phyloP scores from a whole-genome alignment of 1,284 basidiomycete genomes.

The Rhodotorula sp. region DNA sequence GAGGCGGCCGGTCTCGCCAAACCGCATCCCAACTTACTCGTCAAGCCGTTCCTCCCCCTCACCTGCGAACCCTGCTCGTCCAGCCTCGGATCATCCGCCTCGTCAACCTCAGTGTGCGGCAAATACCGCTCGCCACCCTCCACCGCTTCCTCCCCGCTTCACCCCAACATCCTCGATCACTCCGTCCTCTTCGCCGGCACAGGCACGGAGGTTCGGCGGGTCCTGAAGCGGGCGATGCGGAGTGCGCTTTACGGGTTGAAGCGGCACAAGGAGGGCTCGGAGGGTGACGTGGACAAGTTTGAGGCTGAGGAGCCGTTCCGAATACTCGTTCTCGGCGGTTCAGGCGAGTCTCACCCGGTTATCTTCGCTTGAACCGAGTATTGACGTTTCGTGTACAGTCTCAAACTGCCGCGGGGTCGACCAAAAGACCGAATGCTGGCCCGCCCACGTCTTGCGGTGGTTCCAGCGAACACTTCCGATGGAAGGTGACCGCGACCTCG shows the following conservation, averaged over 20 bases:
- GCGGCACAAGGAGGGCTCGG: slow-evolving; percentile 9
- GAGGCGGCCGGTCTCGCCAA: no score
- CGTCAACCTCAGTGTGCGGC: background rate
- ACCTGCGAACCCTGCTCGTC: slow-evolving; percentile 13
- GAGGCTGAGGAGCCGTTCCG: slow-evolving; percentile 39
- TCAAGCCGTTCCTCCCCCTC: slow-evolving; percentile 27
- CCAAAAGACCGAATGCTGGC: slow-evolving; percentile 35
- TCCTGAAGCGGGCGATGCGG: slow-evolving; percentile 29
- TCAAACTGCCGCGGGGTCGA: slow-evolving; percentile 42
- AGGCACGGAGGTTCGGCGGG: slow-evolving; percentile 26
- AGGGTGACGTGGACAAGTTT: background rate
- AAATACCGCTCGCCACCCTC: slow-evolving; percentile 6
- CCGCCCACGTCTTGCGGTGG: slow-evolving; percentile 33
- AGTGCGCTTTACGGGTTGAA: slow-evolving; percentile 25
- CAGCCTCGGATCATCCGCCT: background rate
- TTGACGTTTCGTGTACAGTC: slow-evolving; percentile 8
- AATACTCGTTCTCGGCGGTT: slow-evolving; percentile 38
- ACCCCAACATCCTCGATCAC: slow-evolving; percentile 23
- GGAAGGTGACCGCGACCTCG: slow-evolving; percentile 33
- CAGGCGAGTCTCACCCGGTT: slow-evolving; percentile 14
- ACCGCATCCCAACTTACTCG: background rate
- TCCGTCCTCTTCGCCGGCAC: slow-evolving; percentile 28
- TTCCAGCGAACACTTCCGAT: slow-evolving; percentile 34
- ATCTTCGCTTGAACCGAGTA: background rate
- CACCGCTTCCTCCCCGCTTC: background rate